Evolutionary conservation across 2,329 filamentous ascomycete genomes (phyloP).

Genomic region (Beauveria rudraprayagi): DNA sequence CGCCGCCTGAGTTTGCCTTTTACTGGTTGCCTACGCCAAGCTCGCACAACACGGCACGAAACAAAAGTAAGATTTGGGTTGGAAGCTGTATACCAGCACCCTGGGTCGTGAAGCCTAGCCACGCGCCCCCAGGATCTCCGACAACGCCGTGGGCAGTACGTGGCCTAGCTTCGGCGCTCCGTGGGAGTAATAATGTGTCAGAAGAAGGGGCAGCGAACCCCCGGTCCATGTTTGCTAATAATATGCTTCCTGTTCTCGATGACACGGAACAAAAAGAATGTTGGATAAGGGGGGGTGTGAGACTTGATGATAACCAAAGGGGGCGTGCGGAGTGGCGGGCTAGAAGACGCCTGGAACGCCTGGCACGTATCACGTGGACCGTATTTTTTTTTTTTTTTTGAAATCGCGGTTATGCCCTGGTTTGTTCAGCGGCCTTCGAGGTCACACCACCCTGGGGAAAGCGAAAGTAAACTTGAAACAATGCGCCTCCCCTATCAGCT

Average conservation of each 20-base stretch:
- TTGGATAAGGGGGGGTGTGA: neutral
- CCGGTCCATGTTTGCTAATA: neutral
- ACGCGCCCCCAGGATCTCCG: neutral
- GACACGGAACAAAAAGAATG: neutral
- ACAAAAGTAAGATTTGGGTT: neutral
- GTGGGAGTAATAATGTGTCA: conserved; percentile 7
- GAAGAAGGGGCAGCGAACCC: neutral
- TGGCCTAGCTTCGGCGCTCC: neutral
- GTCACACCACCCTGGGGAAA: neutral
- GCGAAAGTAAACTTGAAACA: too few species aligned
- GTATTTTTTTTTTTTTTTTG: neutral
- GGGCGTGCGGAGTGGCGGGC: neutral
- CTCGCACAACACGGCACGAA: neutral
- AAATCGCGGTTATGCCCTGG: neutral
- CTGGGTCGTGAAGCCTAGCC: neutral
- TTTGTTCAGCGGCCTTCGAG: neutral
- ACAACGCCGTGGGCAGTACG: neutral
- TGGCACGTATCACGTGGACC: conserved; percentile 1
- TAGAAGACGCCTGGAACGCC: conserved; percentile 11
- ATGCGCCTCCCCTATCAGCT: too few species aligned
- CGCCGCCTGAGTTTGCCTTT: neutral
- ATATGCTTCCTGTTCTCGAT: neutral
- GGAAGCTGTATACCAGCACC: neutral
- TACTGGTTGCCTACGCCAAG: neutral
- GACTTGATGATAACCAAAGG: neutral